Percentiles rank a stretch among this genome's conserved stretches.
These are phyloP conservation scores for Hypoxylon cercidicola DNA, from an alignment of 495 filamentous ascomycete genomes.

Conservation along the genomic window DNA sequence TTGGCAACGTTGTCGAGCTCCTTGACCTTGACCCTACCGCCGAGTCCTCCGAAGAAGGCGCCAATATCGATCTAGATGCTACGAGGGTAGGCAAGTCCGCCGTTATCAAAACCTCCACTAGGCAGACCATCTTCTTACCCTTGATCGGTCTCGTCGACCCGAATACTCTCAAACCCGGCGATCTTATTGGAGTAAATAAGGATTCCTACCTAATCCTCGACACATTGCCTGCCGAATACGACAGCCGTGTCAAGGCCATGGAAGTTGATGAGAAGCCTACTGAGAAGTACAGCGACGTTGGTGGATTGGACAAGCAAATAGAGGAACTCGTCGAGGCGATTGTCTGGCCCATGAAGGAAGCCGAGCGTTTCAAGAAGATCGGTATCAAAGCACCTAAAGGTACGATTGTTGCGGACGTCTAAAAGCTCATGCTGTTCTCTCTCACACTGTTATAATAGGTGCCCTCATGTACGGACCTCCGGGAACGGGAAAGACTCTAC, in stretches of 20 bases:
- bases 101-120: slow-evolving; percentile 99
- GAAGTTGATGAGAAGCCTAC: slow-evolving; percentile 99
- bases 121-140: slow-evolving; percentile 98
- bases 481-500: slow-evolving; percentile 95
- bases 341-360: slow-evolving; percentile 99
- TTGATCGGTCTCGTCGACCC: slow-evolving; percentile 98
- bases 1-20: slow-evolving; percentile 97
- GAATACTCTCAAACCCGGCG: slow-evolving; percentile 89
- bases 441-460: slow-evolving; percentile 67
- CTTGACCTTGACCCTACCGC: slow-evolving; percentile 96
- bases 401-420: slow-evolving; percentile 52
- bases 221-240: slow-evolving; percentile 98
- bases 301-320: slow-evolving; percentile 98
- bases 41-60: slow-evolving; percentile 95
- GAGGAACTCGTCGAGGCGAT: slow-evolving; percentile 99
- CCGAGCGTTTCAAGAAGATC: slow-evolving; percentile 98
- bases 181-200: slow-evolving; percentile 98
- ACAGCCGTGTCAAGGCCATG: slow-evolving; percentile 99
- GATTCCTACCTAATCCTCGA: slow-evolving; percentile 99
- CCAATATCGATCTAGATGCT: slow-evolving; percentile 98
- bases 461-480: slow-evolving; percentile 99
- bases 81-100: slow-evolving; percentile 97
- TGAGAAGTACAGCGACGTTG: slow-evolving; percentile 98
- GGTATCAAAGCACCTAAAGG: slow-evolving; percentile 99
- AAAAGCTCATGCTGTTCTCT: slow-evolving; percentile 28